Base-by-base conservation (phyloP, 371 early-diverging fungal genomes). In the Apophysomyces trapeziformis region DNA sequence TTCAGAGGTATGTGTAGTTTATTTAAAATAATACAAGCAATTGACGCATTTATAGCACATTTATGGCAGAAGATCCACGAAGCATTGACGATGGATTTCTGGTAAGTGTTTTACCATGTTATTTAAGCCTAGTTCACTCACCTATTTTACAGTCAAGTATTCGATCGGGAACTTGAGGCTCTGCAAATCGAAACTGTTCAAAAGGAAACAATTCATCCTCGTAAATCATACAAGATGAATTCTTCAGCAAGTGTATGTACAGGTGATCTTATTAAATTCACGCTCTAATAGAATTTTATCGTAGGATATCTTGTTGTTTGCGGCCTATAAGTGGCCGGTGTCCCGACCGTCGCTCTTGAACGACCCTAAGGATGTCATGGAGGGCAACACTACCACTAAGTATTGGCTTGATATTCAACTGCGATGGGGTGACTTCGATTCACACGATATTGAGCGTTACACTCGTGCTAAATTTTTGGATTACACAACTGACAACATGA, bases 1-100 rank as follows among this genome's bases (percentile, higher is more conserved):
- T 99, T 99, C 93, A 92, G 99, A 72, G 69, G 69, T 69, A 61
- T 26, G 32, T 26, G 32, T 45, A 61, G 7, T 12, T 26, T 43
- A 9, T 46, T n/a, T 58, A 36, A 18, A 4, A n/a, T 56, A 6
- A n/a, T 7, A 56, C 16, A 12, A 12, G 1, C 11, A 7, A n/a
- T 39, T 26, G 32, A 26, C 32, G 21, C 46, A 1, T 26, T 44
- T 43, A 57, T 61, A 69, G 97, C 98, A 54, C 96, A 97, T 82
- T 94, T 99, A 81, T 99, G 99, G 99, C 95, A 96, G 76, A 98
- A 98, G 87, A 97, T 99, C 63, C 98, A 99, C 84, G 97, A 99
- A 82, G 89, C 91, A n/a, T 73, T 97, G 66, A 94, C 96, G 7
- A 91, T 95, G 90, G 96, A 96, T 82, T 83, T 46, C 64, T 63